Base-by-base conservation (phyloP, 2,329 filamentous ascomycete species). In the Phialophora macrospora region DNA sequence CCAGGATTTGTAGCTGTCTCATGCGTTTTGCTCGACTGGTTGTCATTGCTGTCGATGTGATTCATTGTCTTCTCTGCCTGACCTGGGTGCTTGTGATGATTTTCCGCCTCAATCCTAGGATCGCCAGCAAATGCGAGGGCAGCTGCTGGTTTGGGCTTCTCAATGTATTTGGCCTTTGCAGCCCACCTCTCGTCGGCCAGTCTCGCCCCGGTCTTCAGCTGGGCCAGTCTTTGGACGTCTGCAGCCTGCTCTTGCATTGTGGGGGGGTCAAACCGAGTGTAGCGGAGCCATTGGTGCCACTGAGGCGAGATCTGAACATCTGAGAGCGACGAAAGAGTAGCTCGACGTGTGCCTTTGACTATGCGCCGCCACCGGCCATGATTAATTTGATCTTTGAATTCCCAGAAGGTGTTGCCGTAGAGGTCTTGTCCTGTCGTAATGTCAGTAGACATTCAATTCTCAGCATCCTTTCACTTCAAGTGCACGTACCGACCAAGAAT, bases 201-300 rank as follows among this genome's bases (percentile, higher is more conserved):
- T 55, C 80, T 81, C 2, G 86, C 87, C 24, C 88, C 81, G 58
- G 84, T 73, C 73, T 87, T 88, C 72, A 89, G 83, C 64, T 81
- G 81, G n/a, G 78, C 76, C 73, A 86, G 86, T 30, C 87, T 80
- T 38, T 81, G 70, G 54, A 87, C 68, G 65, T 89, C 87, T 55
- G 81, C 77, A 67, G 82, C 81, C 72, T 88, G 87, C 75, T 89
- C 87, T 70, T 82, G 73, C 57, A 89, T 74, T 1, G 81, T 80
- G 0, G 87, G 87, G 2, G 87, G 78, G 17, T 84, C 78, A 59
- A 77, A 72, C 52, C 87, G 85, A 9, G 86, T 85, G 70, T 88
- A 82, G 72, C 87, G 85, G 28, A 89, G 83, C 87, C 87, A 89
- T 78, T 89, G 87, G 73, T 87, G 85, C 87, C 87, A 89, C 82